phyloP scores from a whole-genome alignment of 345 rosid species.

The Ceriops tagal region DNA sequence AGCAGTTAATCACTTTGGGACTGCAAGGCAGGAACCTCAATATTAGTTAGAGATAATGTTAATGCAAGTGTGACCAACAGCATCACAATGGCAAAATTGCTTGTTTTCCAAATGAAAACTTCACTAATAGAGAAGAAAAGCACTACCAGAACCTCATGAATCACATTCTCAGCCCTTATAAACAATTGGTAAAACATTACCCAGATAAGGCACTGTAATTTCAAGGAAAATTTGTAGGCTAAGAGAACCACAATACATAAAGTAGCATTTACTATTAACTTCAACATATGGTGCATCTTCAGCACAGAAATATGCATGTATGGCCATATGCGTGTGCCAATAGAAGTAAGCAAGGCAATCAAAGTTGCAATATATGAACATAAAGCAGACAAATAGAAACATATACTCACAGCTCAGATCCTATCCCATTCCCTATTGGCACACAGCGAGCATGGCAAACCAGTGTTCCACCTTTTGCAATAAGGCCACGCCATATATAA shows the following conservation, averaged over 20 bases:
- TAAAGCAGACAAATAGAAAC: neutral
- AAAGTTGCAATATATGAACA: neutral
- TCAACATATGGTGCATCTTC: too few species aligned
- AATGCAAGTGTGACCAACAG: neutral
- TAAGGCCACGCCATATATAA: constrained; percentile 64
- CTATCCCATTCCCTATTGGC: constrained; percentile 52
- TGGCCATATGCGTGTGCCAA: too few species aligned
- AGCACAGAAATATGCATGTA: too few species aligned
- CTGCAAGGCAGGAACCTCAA: constrained; percentile 39
- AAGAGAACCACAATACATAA: too few species aligned
- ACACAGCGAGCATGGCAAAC: constrained; percentile 75
- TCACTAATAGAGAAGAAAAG: too few species aligned
- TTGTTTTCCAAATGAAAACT: neutral
- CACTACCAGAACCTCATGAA: too few species aligned
- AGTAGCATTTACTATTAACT: too few species aligned
- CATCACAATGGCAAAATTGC: neutral
- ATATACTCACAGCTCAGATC: constrained; percentile 55
- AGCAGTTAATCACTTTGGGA: constrained; percentile 86
- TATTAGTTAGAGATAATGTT: neutral
- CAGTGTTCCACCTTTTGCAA: constrained; percentile 78
- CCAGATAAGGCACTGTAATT: too few species aligned
- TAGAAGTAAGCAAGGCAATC: neutral
- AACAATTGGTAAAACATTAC: too few species aligned
- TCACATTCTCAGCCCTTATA: too few species aligned
- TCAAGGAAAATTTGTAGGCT: too few species aligned